Percentiles rank a stretch among this genome's conserved stretches.
phyloP scores from a whole-genome alignment of 2,329 filamentous ascomycete species.

The Cadophora malorum region DNA sequence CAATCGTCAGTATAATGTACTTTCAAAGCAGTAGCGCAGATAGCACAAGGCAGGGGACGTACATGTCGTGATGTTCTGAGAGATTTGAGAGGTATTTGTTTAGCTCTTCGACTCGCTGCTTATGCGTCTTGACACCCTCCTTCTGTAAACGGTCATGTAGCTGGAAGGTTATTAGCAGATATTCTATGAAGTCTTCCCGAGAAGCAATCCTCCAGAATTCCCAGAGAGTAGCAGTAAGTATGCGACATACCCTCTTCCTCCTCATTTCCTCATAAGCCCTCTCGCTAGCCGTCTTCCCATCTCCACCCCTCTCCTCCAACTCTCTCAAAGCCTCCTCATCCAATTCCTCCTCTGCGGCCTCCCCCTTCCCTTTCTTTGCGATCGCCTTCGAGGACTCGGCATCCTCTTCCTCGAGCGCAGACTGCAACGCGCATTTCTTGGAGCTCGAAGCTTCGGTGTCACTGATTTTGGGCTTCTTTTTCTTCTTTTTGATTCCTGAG shows the following conservation, averaged over 20 bases:
- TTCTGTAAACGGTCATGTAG: slow-evolving; percentile 77
- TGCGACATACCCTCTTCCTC: slow-evolving; percentile 73
- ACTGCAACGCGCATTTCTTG: slow-evolving; percentile 56
- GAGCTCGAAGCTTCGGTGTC: slow-evolving; percentile 32
- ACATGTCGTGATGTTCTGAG: slow-evolving; percentile 98
- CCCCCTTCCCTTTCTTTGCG: slow-evolving; percentile 1
- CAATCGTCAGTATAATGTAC: neutral
- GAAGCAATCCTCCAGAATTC: neutral
- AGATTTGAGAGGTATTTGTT: slow-evolving; percentile 92
- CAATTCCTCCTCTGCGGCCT: slow-evolving; percentile 40
- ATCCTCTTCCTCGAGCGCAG: slow-evolving; percentile 40
- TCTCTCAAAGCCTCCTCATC: slow-evolving; percentile 40
- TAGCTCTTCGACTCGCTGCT: slow-evolving; percentile 92
- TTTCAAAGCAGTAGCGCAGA: neutral
- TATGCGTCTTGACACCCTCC: slow-evolving; percentile 94
- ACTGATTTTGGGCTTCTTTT: slow-evolving; percentile 49
- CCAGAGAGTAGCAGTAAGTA: slow-evolving; percentile 18
- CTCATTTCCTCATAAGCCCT: slow-evolving; percentile 79
- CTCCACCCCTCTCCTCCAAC: slow-evolving; percentile 44
- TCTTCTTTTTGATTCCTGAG: slow-evolving; percentile 63
- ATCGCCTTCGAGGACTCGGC: slow-evolving; percentile 28
- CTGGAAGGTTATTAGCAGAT: slow-evolving; percentile 52
- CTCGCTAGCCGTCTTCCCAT: slow-evolving; percentile 83
- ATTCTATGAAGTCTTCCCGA: neutral
- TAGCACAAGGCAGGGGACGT: slow-evolving; percentile 18